Base-by-base conservation (phyloP, 257 asterid genomes). In the Anisodus tanguticus region DNA sequence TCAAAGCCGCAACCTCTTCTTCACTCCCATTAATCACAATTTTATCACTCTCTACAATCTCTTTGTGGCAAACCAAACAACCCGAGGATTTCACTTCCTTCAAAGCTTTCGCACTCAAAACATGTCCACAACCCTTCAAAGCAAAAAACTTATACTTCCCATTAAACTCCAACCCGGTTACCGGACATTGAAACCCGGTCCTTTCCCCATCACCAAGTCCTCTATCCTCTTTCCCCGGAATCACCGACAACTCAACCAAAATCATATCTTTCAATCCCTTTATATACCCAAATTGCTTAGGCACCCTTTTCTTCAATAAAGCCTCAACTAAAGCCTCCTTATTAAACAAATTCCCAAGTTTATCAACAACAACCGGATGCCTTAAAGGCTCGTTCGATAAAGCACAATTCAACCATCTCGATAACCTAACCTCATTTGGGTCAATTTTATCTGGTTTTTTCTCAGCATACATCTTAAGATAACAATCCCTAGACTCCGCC, bases 221-320 rank as follows among this genome's bases (percentile, higher is more conserved):
- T 9, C 4, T 51, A 51, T 79, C 91, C 63, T 74, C 87, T 79
- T 79, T 77, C 6, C 97, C 91, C 0, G 93, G 93, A 78, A 89
- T 90, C 89, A 85, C 86, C 0, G 89, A 64, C 83, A 94, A 77
- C 90, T 90, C 97, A 4, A 95, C 95, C 8, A 88, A 4, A 26
- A 94, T 91, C 98, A 97, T 93, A 93, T 97, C 99, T 90, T 90
- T 97, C 94, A 97, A 91, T 19, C 98, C 98, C 92, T 86, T 95
- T 13, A 97, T 91, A 60, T 97, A 93, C 78, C 95, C 81, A 86
- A 92, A 93, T 88, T 91, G 93, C 84, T 91, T 93, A 0, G 99
- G 98, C 93, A 95, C 83, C 55, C 88, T 92, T 88, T 97, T 97
- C 84, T 88, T 91, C 94, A 97, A 84, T 90, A 97, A 86, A 6